phyloP scores from a whole-genome alignment of 2,329 filamentous ascomycete genomes.

The Alternaria triticina region DNA sequence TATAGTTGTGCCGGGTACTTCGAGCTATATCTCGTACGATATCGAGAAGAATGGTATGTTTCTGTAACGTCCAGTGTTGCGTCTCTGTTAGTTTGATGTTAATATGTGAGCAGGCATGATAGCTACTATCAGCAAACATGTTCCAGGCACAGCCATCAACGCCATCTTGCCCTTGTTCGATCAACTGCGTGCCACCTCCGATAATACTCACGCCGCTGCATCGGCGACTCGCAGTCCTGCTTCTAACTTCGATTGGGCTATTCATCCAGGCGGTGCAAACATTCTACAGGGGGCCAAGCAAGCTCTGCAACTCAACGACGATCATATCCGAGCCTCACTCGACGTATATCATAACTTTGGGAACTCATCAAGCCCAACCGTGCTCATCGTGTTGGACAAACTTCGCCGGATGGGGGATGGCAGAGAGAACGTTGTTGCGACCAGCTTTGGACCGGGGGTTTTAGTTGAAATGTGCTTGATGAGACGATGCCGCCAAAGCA shows the following conservation, averaged over 20 bases:
- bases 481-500: conserved; percentile 49
- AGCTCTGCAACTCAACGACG: conserved; percentile 62
- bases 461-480: conserved; percentile 72
- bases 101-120: conserved; percentile 20
- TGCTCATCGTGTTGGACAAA: conserved; percentile 70
- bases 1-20: conserved; percentile 66
- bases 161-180: conserved; percentile 36
- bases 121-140: conserved; percentile 30
- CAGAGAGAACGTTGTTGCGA: conserved; percentile 68
- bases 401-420: conserved; percentile 54
- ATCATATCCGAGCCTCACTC: conserved; percentile 73
- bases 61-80: neutral
- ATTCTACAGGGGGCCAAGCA: conserved; percentile 69
- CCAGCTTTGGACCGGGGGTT: conserved; percentile 74
- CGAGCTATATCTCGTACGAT: conserved; percentile 69
- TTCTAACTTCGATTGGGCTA: conserved; percentile 73
- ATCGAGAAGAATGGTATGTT: conserved; percentile 65
- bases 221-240: conserved; percentile 48
- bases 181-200: conserved; percentile 31
- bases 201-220: conserved; percentile 28
- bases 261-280: conserved; percentile 72
- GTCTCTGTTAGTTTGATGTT: neutral
- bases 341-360: conserved; percentile 72
- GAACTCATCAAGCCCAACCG: conserved; percentile 71
- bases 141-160: conserved; percentile 21